Base-by-base conservation (phyloP, 1,139 yeast genomes). In the Saccharomyces pastorianus region DNA sequence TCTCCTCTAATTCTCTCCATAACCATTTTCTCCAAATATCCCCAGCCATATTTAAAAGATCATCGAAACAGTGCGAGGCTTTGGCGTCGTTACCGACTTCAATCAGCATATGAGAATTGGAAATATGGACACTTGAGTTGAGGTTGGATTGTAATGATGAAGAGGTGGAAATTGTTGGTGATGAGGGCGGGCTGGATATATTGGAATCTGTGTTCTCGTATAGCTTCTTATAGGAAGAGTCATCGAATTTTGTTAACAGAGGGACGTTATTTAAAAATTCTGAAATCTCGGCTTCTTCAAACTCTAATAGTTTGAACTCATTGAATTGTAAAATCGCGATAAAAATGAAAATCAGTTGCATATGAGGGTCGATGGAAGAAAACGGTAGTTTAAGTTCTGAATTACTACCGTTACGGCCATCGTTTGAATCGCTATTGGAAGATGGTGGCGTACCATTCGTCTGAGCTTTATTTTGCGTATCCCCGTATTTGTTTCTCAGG, bases 1-100 rank as follows among this genome's bases (percentile, higher is more conserved):
- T 64, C 34, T 82, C 87, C 62, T 80, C 75, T 73, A 82, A 74
- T 65, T 85, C 91, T 64, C 78, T 73, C 84, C 90, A 86, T 48
- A 86, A 73, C 90, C 95, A 88, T 62, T 84, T 85, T 57, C 96
- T 76, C 96, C 96, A 89, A 52, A 88, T 75, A 64, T 88, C 95
- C 14, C 96, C 96, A 2, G 96, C 91, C 68, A 86, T 95, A 51
- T 74, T 73, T 47, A 89, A 76, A 34, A 89, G 79, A 47, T 65
- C 67, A 61, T 78, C 78, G 50, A 78, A 74, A 44, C 80, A 71
- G 51, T 76, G 62, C 2, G 69, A 58, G 3, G 66, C 61, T 47
- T 69, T 69, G 6, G 70, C 69, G 60, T 64, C 75, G 55, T 58
- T 64, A 26, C 71, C 71, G 27, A 66, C 63, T 54, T 66, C 69